Evolutionary conservation across 768 basidiomycete genomes (phyloP).

Genomic region (Melanogaster broomeanus): DNA sequence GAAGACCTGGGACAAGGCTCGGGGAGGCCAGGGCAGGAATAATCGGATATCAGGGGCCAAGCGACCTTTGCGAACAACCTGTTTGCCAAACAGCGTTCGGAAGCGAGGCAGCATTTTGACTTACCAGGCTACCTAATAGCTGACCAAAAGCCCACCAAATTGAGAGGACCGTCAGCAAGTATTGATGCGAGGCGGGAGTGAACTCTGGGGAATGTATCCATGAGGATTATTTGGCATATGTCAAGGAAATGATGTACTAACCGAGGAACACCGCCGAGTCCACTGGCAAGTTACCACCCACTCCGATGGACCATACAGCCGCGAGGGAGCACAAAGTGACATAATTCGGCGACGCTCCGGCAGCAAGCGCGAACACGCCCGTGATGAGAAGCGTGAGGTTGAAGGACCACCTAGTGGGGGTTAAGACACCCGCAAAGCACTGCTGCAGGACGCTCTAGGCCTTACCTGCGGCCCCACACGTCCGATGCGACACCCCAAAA

Average conservation of each 20-base stretch:
- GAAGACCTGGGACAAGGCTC: slow-evolving; percentile 52
- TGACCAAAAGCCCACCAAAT: slow-evolving; percentile 84
- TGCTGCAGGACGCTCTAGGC: background rate
- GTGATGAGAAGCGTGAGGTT: slow-evolving; percentile 72
- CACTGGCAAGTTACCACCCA: slow-evolving; percentile 74
- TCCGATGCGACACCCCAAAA: slow-evolving; percentile 72
- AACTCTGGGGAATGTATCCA: slow-evolving; percentile 50
- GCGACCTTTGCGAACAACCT: slow-evolving; percentile 47
- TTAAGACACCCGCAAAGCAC: slow-evolving; percentile 7
- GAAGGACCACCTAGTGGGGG: slow-evolving; percentile 54
- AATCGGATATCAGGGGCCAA: slow-evolving; percentile 73
- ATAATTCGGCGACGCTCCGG: slow-evolving; percentile 59
- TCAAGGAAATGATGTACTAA: slow-evolving; percentile 25
- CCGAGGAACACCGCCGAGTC: slow-evolving; percentile 78
- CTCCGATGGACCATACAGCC: slow-evolving; percentile 64
- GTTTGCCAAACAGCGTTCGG: background rate
- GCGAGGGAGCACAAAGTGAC: slow-evolving; percentile 52
- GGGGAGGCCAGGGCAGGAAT: slow-evolving; percentile 53
- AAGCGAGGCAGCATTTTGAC: background rate
- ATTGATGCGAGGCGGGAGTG: slow-evolving; percentile 71
- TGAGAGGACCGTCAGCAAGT: slow-evolving; percentile 71
- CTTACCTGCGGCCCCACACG: slow-evolving; percentile 68
- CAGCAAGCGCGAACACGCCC: slow-evolving; percentile 63
- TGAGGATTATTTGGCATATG: background rate
- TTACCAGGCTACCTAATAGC: slow-evolving; percentile 55